Base-by-base conservation (phyloP, 805 yeast genomes). In the Isabelozyma pseudorhagii region DNA sequence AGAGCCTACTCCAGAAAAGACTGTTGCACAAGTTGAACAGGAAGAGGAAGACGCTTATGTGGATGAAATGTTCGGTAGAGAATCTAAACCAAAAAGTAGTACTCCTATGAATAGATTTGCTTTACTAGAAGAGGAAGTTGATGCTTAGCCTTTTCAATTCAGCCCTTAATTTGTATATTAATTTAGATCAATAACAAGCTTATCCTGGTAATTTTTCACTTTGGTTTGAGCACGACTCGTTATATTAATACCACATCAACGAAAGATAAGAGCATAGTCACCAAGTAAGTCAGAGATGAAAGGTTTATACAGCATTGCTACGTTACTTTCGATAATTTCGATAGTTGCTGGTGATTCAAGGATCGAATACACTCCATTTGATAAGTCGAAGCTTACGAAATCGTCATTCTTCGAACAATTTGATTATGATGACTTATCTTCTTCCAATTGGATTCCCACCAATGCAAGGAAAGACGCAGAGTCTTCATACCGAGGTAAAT, bases 321-420 rank as follows among this genome's bases (percentile, higher is more conserved):
- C 44, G 42, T 17, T 11, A 13, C 25, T 40, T 8, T 31, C 38
- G 17, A 34, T 38, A 25, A 8, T 27, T 38, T 40, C 40, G 11
- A 13, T 31, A 6, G 13, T 40, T 36, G 14, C 40, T 44, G 46
- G 25, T 14, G 21, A 14, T 6, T 21, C 25, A 21, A 21, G 25
- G 25, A 21, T 21, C 25, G 57, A 58, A n/a, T 75, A 66, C 53
- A 50, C 47, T 29, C 69, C 79, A 5, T 74, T 73, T 46, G 70
- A 74, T 42, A 59, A 55, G 13, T 59, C 68, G 9, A 47, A 55
- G 36, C 63, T 82, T 9, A 50, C 69, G 5, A 45, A 62, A 1
- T 75, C 74, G 14, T 73, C 88, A 2, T 80, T 84, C 60, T 83
- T 84, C 56, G 94, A 88, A 64, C 87, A 85, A 57, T 88, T 88